phyloP scores from a whole-genome alignment of 306 rosid genomes.

The Carpinus fangiana region DNA sequence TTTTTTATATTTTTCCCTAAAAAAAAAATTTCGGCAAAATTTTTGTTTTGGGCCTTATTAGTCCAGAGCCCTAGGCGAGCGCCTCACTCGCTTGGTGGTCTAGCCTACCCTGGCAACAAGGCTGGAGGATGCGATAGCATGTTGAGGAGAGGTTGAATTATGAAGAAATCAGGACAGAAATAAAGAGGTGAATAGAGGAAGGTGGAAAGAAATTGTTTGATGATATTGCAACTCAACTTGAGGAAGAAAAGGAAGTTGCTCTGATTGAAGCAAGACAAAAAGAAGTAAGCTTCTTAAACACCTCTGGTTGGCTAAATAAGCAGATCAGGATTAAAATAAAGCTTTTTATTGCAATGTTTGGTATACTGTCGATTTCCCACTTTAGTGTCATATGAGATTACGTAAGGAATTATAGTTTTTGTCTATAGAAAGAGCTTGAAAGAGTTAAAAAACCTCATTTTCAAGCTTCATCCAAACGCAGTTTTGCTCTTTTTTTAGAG shows the following conservation, averaged over 20 bases:
- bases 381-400: background rate
- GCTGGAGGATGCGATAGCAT: background rate
- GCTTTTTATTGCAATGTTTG: background rate
- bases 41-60: no score
- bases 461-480: no score
- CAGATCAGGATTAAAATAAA: background rate
- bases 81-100: no score
- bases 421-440: no score
- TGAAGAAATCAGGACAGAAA: slow-evolving; percentile 58
- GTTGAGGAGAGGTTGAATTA: slow-evolving; percentile 79
- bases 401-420: no score
- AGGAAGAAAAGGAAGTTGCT: slow-evolving; percentile 84
- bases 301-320: background rate
- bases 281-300: slow-evolving; percentile 56
- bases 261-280: slow-evolving; percentile 76
- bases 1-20: no score
- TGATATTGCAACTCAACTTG: slow-evolving; percentile 80
- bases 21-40: no score
- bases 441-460: no score
- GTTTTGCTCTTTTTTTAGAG: no score
- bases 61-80: no score
- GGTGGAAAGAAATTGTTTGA: slow-evolving; percentile 63
- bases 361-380: background rate
- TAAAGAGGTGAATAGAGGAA: slow-evolving; percentile 67
- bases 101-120: no score